phyloP scores from a whole-genome alignment of 805 yeast genomes.

The Candida bentonensis region DNA sequence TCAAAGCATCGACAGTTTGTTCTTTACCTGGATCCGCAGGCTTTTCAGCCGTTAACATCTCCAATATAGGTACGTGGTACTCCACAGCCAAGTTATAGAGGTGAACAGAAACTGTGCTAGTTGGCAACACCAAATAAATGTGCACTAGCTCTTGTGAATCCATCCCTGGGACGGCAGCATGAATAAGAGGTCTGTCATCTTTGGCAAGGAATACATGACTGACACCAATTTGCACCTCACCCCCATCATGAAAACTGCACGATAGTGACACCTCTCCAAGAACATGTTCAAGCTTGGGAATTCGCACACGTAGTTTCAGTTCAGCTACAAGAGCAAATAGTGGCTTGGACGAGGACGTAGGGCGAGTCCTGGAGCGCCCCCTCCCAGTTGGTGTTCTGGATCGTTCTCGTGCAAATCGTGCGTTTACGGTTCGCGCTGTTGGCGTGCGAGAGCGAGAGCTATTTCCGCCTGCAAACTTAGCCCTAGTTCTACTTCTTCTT shows the following conservation, averaged over 20 bases:
- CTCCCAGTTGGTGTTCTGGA: not conserved
- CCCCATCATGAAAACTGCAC: not conserved
- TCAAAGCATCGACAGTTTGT: too few species aligned
- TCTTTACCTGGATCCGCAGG: not conserved
- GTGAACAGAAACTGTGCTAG: not conserved
- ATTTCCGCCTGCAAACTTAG: not conserved
- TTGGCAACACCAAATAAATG: not conserved
- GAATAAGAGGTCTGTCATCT: not conserved
- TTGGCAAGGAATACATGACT: not conserved
- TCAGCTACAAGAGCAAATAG: not conserved
- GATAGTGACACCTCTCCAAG: not conserved
- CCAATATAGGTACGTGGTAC: not conserved
- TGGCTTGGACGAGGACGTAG: not conserved
- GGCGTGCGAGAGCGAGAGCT: not conserved
- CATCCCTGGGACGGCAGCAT: conserved; percentile 1
- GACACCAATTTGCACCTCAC: not conserved
- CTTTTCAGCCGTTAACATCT: not conserved
- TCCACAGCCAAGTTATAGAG: not conserved
- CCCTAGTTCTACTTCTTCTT: too few species aligned
- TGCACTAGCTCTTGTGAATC: not conserved
- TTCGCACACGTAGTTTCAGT: not conserved
- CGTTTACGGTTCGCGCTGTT: not conserved
- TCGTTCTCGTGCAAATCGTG: not conserved
- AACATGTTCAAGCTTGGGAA: not conserved
- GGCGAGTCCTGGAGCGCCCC: not conserved